Evolutionary conservation across 1,139 yeast species (phyloP).

Genomic region (Geotrichum armillariae): DNA sequence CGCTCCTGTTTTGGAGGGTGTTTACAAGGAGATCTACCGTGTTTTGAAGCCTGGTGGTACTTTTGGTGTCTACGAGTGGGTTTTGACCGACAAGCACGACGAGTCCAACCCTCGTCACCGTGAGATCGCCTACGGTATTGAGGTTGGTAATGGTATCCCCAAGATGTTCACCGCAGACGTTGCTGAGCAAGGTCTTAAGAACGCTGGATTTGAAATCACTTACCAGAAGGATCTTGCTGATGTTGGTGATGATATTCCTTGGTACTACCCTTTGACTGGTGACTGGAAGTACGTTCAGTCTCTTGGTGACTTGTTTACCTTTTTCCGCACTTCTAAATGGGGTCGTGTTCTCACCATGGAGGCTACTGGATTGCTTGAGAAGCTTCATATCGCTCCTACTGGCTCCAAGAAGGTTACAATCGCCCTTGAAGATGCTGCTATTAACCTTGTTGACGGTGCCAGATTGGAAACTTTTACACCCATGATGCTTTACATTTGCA

Average conservation of each 20-base stretch:
- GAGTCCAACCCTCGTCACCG: slow-evolving; percentile 87
- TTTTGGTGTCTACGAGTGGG: slow-evolving; percentile 99
- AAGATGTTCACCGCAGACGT: slow-evolving; percentile 87
- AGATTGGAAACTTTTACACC: slow-evolving; percentile 86
- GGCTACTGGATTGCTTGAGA: slow-evolving; percentile 78
- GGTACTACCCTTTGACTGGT: slow-evolving; percentile 98
- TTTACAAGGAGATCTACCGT: slow-evolving; percentile 90
- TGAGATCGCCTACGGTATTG: slow-evolving; percentile 94
- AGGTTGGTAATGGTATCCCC: slow-evolving; percentile 98
- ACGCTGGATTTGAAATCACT: slow-evolving; percentile 84
- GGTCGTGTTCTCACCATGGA: slow-evolving; percentile 88
- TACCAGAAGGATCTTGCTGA: slow-evolving; percentile 82
- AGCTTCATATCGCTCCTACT: slow-evolving; percentile 84
- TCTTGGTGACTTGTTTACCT: slow-evolving; percentile 74
- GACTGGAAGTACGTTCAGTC: slow-evolving; percentile 87
- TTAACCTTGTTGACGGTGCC: slow-evolving; percentile 93
- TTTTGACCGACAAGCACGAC: slow-evolving; percentile 92
- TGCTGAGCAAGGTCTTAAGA: slow-evolving; percentile 81
- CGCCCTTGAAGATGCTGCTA: slow-evolving; percentile 96
- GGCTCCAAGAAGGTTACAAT: slow-evolving; percentile 89
- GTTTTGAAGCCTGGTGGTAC: slow-evolving; percentile 97
- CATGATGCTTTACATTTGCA: slow-evolving; percentile 88
- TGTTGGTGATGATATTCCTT: slow-evolving; percentile 80
- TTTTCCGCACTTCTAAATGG: slow-evolving; percentile 80
- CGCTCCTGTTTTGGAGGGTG: slow-evolving; percentile 96